A percentile compares a stretch with the other conserved stretches of the same genome.
Evolutionary conservation across 495 filamentous ascomycete species (phyloP).

Genomic region (Pseudoneurospora amorphoporcata): DNA sequence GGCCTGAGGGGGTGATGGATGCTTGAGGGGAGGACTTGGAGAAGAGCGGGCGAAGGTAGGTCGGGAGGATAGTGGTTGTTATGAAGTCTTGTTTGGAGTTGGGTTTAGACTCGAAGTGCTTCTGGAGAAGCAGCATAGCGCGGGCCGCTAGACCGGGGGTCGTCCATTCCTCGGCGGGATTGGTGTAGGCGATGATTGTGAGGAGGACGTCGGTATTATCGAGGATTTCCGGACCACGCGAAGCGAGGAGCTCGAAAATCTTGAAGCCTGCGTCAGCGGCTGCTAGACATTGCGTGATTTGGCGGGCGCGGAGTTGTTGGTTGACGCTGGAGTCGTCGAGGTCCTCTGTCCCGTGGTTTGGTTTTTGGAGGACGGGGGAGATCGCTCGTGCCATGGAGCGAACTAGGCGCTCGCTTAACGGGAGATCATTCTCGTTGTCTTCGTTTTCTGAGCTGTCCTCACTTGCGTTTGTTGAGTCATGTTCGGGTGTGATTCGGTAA

Average conservation of each 20-base stretch:
- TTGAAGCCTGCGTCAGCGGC: constrained; percentile 4
- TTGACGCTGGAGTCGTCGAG: neutral
- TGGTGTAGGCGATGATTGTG: constrained; percentile 36
- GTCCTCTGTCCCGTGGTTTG: neutral
- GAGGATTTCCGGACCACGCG: neutral
- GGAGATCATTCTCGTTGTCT: neutral
- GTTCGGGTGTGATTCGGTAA: neutral
- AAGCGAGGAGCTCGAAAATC: constrained; percentile 6
- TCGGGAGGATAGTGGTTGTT: constrained; percentile 42
- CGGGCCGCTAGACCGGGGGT: constrained; percentile 20
- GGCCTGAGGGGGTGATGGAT: constrained; percentile 46
- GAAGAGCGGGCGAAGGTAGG: constrained; percentile 58
- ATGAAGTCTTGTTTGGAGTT: constrained; percentile 25
- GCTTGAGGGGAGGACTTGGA: constrained; percentile 48
- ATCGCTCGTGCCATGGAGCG: constrained; percentile 4
- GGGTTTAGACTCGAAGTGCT: constrained; percentile 18
- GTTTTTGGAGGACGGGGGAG: constrained; percentile 2
- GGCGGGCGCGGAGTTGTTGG: constrained; percentile 1
- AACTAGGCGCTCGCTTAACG: neutral
- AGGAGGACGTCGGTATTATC: constrained; percentile 12
- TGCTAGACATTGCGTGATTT: neutral
- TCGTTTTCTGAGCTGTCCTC: neutral
- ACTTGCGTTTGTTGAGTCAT: neutral
- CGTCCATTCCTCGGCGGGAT: constrained; percentile 44
- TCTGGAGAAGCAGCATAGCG: constrained; percentile 33